phyloP scores from a whole-genome alignment of 208 protist species.

The Crithidia mellificae region DNA sequence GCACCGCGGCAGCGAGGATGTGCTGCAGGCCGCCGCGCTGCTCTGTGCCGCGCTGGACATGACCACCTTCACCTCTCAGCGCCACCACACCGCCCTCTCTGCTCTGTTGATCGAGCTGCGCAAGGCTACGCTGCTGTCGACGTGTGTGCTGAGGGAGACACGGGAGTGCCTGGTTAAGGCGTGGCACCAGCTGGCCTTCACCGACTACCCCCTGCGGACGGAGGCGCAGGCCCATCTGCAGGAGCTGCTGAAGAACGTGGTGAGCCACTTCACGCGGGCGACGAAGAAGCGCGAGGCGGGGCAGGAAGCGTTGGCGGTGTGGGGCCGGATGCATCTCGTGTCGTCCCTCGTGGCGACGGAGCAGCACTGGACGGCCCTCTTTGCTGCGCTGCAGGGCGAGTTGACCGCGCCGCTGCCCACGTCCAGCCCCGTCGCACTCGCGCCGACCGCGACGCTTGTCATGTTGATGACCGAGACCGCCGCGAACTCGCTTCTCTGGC shows the following conservation, averaged over 20 bases:
- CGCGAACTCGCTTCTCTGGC: constrained; percentile 63
- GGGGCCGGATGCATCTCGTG: constrained; percentile 61
- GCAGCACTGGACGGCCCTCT: constrained; percentile 54
- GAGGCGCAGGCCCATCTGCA: constrained; percentile 71
- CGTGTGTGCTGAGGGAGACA: constrained; percentile 28
- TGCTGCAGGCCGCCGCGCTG: constrained; percentile 48
- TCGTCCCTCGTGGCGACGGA: constrained; percentile 48
- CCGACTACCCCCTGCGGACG: constrained; percentile 59
- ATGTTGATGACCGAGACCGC: constrained; percentile 43
- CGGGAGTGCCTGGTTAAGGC: constrained; percentile 50
- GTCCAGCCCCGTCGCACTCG: not conserved
- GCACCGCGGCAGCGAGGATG: constrained; percentile 47
- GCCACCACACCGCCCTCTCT: constrained; percentile 43
- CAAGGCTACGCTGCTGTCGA: constrained; percentile 43
- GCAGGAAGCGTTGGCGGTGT: constrained; percentile 42
- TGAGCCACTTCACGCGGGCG: constrained; percentile 42
- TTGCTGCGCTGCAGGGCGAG: constrained; percentile 20
- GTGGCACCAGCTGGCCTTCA: constrained; percentile 66
- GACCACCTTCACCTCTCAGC: constrained; percentile 50
- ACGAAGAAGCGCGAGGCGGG: constrained; percentile 2
- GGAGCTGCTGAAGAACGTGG: constrained; percentile 56
- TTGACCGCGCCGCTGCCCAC: not conserved
- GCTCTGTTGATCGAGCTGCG: constrained; percentile 60
- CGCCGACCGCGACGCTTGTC: constrained; percentile 33
- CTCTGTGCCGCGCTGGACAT: constrained; percentile 64